Base-by-base conservation (phyloP, 75 land plant species). In the Azolla pinnata region DNA sequence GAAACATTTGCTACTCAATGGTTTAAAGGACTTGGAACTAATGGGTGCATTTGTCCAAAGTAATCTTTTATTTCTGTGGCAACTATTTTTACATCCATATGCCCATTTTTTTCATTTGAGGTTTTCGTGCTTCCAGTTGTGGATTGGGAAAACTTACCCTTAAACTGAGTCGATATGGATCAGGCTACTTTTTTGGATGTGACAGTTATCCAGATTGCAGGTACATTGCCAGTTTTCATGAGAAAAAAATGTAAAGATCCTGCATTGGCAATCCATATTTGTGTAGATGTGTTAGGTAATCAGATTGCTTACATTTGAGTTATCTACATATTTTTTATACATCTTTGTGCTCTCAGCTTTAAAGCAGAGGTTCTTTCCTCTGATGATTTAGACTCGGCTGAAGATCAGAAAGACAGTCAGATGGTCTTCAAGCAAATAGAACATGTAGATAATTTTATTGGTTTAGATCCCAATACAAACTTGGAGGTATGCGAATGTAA, bases 181-280 rank as follows among this genome's bases (percentile, higher is more conserved):
- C 63, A 20, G 75, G 75, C 57, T 72, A 72, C 26, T 72, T 72
- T 31, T 57, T 72, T 35, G 70, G 75, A 1, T 72, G 75, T 29
- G 40, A 59, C 27, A 61, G 70, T 2, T 72, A 72, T 51, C 75
- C 75, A 19, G 38, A 48, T 16, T 72, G 75, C 33, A 16, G 28
- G 58, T 72, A 66, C 10, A 38, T 38, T 38, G 42, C 42, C 7
- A 38, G 42, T 38, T 38, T 14, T 7, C 42, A 38, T 38, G 42
- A 38, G 7, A 38, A 14, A 38, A 38, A 38, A 38, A 14, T n/a
- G n/a, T 38, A 7, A 38, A 7, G 7, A 38, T 7, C 42, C 42
- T 38, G 42, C 42, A 7, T 38, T 38, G 42, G n/a, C n/a, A n/a
- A n/a, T n/a, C n/a, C n/a, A n/a, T n/a, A n/a, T n/a, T n/a, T n/a